These are phyloP conservation scores for Lipomyces starkeyi DNA, from an alignment of 805 yeast species.

Conservation along the genomic window DNA sequence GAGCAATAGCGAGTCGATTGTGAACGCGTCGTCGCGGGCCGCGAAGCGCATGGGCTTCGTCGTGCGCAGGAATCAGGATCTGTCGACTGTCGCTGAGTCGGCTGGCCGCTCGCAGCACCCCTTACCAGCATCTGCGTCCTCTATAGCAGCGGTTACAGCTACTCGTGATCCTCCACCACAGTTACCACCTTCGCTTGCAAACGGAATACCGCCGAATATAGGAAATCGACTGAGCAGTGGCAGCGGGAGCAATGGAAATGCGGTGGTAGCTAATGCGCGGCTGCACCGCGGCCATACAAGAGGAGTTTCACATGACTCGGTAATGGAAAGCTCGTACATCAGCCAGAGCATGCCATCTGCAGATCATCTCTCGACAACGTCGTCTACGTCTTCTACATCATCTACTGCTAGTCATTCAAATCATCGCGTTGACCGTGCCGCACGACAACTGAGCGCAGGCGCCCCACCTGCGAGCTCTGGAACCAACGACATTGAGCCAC, in stretches of 20 bases:
- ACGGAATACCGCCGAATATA: background rate
- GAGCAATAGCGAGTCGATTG: constrained; percentile 39
- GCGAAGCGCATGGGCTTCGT: constrained; percentile 42
- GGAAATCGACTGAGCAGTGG: background rate
- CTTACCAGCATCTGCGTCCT: background rate
- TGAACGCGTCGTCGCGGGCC: constrained; percentile 27
- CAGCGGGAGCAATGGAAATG: background rate
- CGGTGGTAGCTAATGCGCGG: constrained; percentile 7
- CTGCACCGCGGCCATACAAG: constrained; percentile 34
- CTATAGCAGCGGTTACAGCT: background rate
- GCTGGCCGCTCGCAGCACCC: background rate
- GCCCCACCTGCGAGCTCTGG: background rate
- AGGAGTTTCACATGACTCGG: constrained; percentile 40
- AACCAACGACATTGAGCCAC: constrained; percentile 26
- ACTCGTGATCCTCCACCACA: constrained; percentile 15
- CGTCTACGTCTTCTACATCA: constrained; percentile 3
- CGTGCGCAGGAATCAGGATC: constrained; percentile 33
- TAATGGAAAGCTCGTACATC: constrained; percentile 24
- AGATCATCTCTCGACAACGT: constrained; percentile 7
- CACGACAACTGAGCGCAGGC: background rate
- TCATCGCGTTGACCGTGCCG: background rate
- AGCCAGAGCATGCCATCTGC: background rate
- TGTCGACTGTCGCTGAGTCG: constrained; percentile 30
- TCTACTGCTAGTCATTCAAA: constrained; percentile 4
- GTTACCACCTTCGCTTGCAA: constrained; percentile 2